Conservation (phyloP, 805 yeast genomes). For the Torulaspora franciscae region DNA sequence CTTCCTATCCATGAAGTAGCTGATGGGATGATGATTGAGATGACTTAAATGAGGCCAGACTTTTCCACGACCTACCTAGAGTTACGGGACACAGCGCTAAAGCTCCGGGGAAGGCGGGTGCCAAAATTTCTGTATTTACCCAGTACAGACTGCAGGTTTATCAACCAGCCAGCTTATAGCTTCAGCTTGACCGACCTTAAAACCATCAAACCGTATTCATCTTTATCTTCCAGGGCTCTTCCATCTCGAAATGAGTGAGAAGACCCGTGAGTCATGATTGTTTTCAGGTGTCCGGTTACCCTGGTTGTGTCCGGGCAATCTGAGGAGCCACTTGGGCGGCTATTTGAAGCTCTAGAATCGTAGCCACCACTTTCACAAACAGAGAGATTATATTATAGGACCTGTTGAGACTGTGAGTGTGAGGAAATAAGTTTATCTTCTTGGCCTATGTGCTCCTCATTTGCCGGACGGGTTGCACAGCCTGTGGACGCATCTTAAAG, state of each 20-base stretch:
- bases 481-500: no score
- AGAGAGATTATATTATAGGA: no score
- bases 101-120: background rate
- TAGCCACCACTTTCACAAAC: no score
- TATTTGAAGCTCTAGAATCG: no score
- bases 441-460: no score
- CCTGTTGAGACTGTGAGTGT: no score
- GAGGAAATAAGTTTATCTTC: no score
- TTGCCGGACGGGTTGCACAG: no score
- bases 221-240: background rate
- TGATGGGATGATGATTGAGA: slow-evolving; percentile 1
- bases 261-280: background rate
- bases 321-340: background rate
- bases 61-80: background rate
- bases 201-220: no score
- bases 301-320: background rate
- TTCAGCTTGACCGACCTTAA: no score
- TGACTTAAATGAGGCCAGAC: background rate
- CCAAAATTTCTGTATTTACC: background rate
- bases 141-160: background rate
- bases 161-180: background rate
- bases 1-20: slow-evolving; percentile 13
- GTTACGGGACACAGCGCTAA: background rate
- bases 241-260: background rate
- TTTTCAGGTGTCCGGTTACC: background rate